Percentiles rank a stretch among this genome's conserved stretches.
Evolutionary conservation across 139 green algal genomes (phyloP).

Genomic region (Trebouxia sp.): DNA sequence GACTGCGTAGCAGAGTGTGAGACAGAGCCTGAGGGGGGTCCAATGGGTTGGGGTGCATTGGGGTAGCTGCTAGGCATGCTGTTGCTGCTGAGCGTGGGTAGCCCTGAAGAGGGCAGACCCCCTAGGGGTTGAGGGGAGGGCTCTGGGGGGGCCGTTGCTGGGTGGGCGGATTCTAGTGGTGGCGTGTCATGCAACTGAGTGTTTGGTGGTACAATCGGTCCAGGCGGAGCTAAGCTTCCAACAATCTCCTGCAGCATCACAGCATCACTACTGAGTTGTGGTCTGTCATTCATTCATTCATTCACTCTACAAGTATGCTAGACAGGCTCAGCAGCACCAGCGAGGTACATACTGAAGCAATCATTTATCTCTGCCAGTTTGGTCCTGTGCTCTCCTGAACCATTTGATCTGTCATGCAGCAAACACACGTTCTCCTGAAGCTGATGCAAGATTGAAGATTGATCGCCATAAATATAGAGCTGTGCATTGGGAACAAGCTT

Average conservation of each 20-base stretch:
- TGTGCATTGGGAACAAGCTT: not conserved
- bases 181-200: not conserved
- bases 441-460: too few species aligned
- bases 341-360: too few species aligned
- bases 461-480: too few species aligned
- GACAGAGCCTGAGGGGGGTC: conserved; percentile 6
- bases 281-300: too few species aligned
- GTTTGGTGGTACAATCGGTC: not conserved
- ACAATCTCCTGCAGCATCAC: conserved; percentile 12
- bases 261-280: too few species aligned
- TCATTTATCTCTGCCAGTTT: too few species aligned
- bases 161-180: not conserved
- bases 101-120: not conserved
- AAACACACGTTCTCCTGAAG: not conserved
- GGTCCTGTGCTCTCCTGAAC: too few species aligned
- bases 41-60: conserved; percentile 23
- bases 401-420: not conserved
- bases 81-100: conserved; percentile 27
- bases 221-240: not conserved
- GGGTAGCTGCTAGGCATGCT: conserved; percentile 37
- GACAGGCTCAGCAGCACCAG: not conserved
- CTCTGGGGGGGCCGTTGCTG: not conserved
- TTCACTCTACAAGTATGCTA: too few species aligned
- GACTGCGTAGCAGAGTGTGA: conserved; percentile 3
- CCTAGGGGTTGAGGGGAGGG: not conserved